Evolutionary conservation across 306 rosid genomes (phyloP).

Genomic region (Urtica urens): DNA sequence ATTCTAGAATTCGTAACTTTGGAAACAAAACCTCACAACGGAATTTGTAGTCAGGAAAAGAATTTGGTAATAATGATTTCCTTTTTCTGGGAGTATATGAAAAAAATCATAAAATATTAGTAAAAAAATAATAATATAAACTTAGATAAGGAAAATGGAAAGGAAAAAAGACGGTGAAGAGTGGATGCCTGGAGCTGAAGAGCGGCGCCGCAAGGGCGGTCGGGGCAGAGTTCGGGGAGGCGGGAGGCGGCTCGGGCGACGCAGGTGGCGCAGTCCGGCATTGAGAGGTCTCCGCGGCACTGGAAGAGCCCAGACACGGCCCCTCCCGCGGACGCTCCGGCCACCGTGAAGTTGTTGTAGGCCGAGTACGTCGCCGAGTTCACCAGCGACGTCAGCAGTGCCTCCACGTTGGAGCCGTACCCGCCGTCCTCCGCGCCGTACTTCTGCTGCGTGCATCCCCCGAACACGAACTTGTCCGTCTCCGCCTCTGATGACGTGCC

Average conservation of each 20-base stretch:
- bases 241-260: constrained; percentile 39
- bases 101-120: too few species aligned
- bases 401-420: constrained; percentile 70
- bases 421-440: constrained; percentile 46
- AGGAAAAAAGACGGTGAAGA: too few species aligned
- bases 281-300: constrained; percentile 83
- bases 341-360: constrained; percentile 72
- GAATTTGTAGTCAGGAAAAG: too few species aligned
- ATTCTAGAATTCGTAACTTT: too few species aligned
- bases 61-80: too few species aligned
- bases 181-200: constrained; percentile 64
- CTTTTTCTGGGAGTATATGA: too few species aligned
- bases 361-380: constrained; percentile 88
- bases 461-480: constrained; percentile 50
- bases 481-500: too few species aligned
- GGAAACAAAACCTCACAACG: too few species aligned
- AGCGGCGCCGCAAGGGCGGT: constrained; percentile 48
- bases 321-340: constrained; percentile 26
- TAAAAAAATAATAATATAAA: too few species aligned
- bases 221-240: constrained; percentile 40
- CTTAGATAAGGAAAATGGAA: too few species aligned
- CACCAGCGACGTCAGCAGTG: constrained; percentile 67
- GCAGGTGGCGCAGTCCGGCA: constrained; percentile 80
- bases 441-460: constrained; percentile 70
- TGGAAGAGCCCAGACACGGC: constrained; percentile 65